phyloP scores from a whole-genome alignment of 495 filamentous ascomycete genomes.

The Aspergillus heteromorphus region DNA sequence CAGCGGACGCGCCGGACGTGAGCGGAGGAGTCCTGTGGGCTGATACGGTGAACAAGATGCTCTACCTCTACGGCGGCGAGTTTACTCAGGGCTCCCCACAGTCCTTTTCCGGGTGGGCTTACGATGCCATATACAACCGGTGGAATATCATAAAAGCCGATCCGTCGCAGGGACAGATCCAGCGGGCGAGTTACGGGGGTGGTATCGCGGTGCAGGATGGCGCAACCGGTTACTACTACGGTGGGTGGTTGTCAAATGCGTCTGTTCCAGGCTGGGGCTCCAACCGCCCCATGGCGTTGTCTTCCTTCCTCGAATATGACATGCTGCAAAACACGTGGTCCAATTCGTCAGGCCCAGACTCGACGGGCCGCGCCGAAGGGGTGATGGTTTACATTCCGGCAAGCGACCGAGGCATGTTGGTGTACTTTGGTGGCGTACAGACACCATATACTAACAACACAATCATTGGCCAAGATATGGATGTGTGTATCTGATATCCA shows the following conservation, averaged over 20 bases:
- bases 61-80: conserved; percentile 11
- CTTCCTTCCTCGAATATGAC: not conserved
- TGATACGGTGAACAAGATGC: conserved; percentile 9
- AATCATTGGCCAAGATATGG: not conserved
- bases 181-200: conserved; percentile 3
- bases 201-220: conserved; percentile 3
- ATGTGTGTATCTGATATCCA: conserved; percentile 6
- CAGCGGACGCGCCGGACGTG: not conserved
- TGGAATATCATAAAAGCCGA: not conserved
- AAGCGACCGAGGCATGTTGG: conserved; percentile 5
- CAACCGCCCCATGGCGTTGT: not conserved
- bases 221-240: conserved; percentile 7
- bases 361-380: conserved; percentile 5
- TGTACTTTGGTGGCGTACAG: conserved; percentile 5
- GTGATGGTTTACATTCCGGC: conserved; percentile 6
- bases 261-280: conserved; percentile 2
- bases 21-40: conserved; percentile 9
- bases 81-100: not conserved
- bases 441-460: not conserved
- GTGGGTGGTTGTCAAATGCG: conserved; percentile 3
- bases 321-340: conserved; percentile 7
- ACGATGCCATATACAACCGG: conserved; percentile 2
- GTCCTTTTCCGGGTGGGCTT: not conserved
- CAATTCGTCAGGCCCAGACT: conserved; percentile 4
- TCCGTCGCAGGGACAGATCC: not conserved